phyloP scores from a whole-genome alignment of 352 stramenopile species.

The Pythium aquatile region DNA sequence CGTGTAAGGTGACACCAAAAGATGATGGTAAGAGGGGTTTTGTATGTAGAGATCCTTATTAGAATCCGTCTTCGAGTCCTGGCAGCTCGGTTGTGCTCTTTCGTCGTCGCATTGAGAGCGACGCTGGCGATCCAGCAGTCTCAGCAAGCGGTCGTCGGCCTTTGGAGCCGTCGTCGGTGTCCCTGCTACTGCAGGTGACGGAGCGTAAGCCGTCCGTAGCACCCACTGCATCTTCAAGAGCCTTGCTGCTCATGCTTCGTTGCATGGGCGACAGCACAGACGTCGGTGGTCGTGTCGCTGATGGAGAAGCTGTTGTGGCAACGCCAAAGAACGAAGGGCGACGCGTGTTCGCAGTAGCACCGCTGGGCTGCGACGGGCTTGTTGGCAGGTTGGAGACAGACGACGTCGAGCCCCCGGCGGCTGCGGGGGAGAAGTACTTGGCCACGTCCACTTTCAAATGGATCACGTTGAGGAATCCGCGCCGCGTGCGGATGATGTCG shows the following conservation, averaged over 20 bases:
- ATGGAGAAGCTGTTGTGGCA: not conserved
- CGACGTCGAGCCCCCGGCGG: not conserved
- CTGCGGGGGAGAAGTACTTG: constrained; percentile 39
- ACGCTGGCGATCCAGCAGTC: constrained; percentile 13
- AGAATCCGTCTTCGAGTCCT: constrained; percentile 18
- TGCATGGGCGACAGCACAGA: constrained; percentile 7
- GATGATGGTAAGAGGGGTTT: not conserved
- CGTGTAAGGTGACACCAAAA: not conserved
- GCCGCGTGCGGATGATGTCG: constrained; percentile 46
- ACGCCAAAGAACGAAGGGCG: constrained; percentile 19
- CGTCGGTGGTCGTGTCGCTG: constrained; percentile 10
- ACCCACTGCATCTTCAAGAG: constrained; percentile 7
- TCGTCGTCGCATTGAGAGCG: constrained; percentile 49
- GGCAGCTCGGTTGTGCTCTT: constrained; percentile 53
- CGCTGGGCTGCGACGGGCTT: not conserved
- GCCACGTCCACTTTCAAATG: constrained; percentile 49
- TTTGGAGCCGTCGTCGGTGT: not conserved
- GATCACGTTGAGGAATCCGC: constrained; percentile 52
- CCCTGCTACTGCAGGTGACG: constrained; percentile 2
- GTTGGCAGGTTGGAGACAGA: constrained; percentile 12
- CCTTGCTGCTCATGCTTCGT: constrained; percentile 5
- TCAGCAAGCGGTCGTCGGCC: constrained; percentile 28
- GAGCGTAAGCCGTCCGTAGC: constrained; percentile 14
- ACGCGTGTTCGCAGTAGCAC: not conserved
- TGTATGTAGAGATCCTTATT: not conserved